Evolutionary conservation across 2,329 filamentous ascomycete species (phyloP), one percentile per base, ranked within the genome.

Genomic region (Paraphoma chrysanthemicola): DNA sequence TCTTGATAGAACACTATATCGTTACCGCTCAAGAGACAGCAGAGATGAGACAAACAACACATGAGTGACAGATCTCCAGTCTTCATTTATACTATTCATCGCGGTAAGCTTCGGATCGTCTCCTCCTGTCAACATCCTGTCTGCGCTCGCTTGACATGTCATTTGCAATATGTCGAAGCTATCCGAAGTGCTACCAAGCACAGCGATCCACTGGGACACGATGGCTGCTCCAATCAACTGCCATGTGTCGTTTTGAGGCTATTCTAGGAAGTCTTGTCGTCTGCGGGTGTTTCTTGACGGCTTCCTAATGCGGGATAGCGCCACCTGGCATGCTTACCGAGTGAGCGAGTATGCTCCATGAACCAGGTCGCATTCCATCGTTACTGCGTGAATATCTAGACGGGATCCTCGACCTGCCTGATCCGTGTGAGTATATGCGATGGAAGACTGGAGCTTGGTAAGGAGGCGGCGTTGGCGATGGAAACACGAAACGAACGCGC

Each of bases 241-340:
- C 12, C 29, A 12, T 18, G 9, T 6, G 16, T 38, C 17, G 38
- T 49, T n/a, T 42, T 11, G 43, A 28, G 16, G 12, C 17, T 11
- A 17, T 44, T 46, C 47, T 43, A 44, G 31, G 23, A n/a, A 41
- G 29, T 14, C 51, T 50, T 50, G 54, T 56, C 48, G 43, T 36
- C 44, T 31, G 39, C 36, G 9, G 49, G 9, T 49, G 36, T 28
- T 39, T 57, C 50, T 57, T 57, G 54, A 50, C 54, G 42, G 28
- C 54, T 57, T 51, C 54, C 54, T 57, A 7, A 48, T 52, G 16
- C 29, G 51, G 38, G 17, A 9, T 54, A 54, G 44, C 38, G 38
- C 11, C 11, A 31, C 50, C 31, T 52, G 43, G 50, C 50, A 52
- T 52, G 18, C 14, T 45, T 29, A 30, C 17, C 33, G n/a, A 33